Base-by-base conservation (phyloP, 345 rosid genomes). In the Dipteronia dyeriana region DNA sequence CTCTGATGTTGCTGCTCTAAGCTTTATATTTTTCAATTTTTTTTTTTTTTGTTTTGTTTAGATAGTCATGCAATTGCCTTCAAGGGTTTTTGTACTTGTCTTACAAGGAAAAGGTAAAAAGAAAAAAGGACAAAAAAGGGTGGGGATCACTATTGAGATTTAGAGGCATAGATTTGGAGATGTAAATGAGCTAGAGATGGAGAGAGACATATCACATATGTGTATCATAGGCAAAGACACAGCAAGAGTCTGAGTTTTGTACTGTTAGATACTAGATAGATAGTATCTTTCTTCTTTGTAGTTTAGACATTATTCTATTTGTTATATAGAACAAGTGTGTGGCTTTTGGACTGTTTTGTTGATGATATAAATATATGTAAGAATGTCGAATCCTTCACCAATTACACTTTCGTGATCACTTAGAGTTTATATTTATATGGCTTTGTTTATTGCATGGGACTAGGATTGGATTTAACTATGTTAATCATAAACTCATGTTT, bases 1-100 rank as follows among this genome's bases (percentile, higher is more conserved):
- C 76, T 17, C 26, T 79, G 3, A 14, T 75, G 68, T 38, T 60
- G 71, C 75, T 72, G 47, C 13, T 45, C 75, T 56, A 63, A 26
- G 63, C 12, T 38, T 34, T 34, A 34, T 34, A 34, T 4, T 4
- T 34, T 34, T 34, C 38, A 34, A 31, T 3, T 34, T 34, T 34
- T 12, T 22, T 60, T 26, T 19, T 13, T 56, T 64, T 19, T 19
- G 67, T 64, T 75, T 47, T 11, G 45, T 47, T 64, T 12, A 31
- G 51, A 63, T n/a, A 47, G 16, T 19, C 57, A 29, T 20, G 60
- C 8, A 64, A 11, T 74, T 64, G 59, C 49, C 47, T 74, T 60
- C 16, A 62, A 41, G 66, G 31, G 43, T 34, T 20, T 41, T 39
- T 59, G 38, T n/a, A 10, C 0, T 56, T 34, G 4, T 17, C 9